These are phyloP conservation scores for Leccinum subtestaceum DNA, from an alignment of 768 basidiomycete genomes.

Conservation along the genomic window DNA sequence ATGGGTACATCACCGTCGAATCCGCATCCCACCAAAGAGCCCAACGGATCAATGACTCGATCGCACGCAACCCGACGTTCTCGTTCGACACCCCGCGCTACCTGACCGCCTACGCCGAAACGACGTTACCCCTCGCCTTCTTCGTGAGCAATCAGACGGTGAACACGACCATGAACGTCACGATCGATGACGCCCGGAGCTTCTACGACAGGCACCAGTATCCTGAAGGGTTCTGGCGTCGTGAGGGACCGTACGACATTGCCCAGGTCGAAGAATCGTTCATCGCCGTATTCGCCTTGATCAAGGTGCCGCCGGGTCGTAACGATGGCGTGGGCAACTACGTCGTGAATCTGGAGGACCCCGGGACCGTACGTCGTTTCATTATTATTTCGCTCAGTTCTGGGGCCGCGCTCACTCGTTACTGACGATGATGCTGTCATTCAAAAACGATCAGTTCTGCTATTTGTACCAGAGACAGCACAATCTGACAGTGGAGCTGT, in stretches of 20 bases:
- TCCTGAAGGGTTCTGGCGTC: no score
- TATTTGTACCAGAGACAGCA: slow-evolving; percentile 20
- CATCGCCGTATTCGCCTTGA: neutral
- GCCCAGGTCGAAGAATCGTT: neutral
- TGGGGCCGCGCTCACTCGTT: neutral
- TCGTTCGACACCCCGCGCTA: slow-evolving; percentile 21
- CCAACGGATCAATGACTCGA: slow-evolving; percentile 25
- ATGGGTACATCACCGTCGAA: slow-evolving; percentile 21
- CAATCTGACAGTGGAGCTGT: slow-evolving; percentile 20
- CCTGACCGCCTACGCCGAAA: slow-evolving; percentile 21
- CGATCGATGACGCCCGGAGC: slow-evolving; percentile 2
- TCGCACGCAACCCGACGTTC: slow-evolving; percentile 24
- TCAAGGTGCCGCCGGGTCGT: slow-evolving; percentile 13
- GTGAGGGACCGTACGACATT: slow-evolving; percentile 13
- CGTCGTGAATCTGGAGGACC: no score
- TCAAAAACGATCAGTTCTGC: slow-evolving; percentile 12
- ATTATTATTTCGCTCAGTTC: neutral
- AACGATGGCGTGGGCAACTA: slow-evolving; percentile 13
- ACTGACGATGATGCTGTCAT: slow-evolving; percentile 3
- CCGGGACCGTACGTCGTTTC: no score
- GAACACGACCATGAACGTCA: slow-evolving; percentile 15
- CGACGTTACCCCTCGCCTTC: slow-evolving; percentile 24
- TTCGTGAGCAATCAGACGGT: slow-evolving; percentile 24
- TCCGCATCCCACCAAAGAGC: slow-evolving; percentile 21
- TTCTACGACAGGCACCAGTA: neutral